Conservation (phyloP, 148 eudicot genomes). For the Agrostemma githago region DNA sequence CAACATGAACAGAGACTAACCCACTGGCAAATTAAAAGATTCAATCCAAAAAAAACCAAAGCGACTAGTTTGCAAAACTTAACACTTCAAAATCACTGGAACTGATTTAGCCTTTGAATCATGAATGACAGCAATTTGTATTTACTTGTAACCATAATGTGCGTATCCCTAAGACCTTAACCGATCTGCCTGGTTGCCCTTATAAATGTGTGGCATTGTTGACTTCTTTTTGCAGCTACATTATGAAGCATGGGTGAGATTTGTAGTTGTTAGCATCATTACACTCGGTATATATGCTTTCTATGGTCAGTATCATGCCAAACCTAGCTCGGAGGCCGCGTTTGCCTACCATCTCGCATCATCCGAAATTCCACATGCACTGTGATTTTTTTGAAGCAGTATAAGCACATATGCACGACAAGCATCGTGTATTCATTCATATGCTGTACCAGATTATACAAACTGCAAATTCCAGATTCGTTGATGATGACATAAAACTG, state of each 20-base stretch:
- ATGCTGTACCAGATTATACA: not conserved
- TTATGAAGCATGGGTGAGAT: slow-evolving; percentile 89
- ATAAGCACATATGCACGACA: not conserved
- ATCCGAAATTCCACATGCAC: slow-evolving; percentile 32
- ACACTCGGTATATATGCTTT: slow-evolving; percentile 66
- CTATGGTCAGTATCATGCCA: slow-evolving; percentile 86
- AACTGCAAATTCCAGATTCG: not conserved
- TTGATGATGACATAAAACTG: not conserved
- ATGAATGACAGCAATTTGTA: no score
- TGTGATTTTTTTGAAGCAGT: slow-evolving; percentile 10
- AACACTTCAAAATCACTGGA: no score
- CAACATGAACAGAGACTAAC: not conserved
- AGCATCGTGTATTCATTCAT: slow-evolving; percentile 5
- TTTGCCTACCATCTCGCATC: slow-evolving; percentile 43
- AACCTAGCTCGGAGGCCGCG: slow-evolving; percentile 47
- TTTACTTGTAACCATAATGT: no score
- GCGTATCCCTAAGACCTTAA: no score
- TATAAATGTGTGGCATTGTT: not conserved
- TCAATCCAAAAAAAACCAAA: not conserved
- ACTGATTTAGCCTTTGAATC: no score
- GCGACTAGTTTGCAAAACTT: not conserved
- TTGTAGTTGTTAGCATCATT: slow-evolving; percentile 59
- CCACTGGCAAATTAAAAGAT: not conserved
- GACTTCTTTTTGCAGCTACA: slow-evolving; percentile 66
- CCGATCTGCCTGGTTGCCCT: not conserved